Conservation (phyloP, 495 filamentous ascomycete genomes). For the Bombardia bombarda region DNA sequence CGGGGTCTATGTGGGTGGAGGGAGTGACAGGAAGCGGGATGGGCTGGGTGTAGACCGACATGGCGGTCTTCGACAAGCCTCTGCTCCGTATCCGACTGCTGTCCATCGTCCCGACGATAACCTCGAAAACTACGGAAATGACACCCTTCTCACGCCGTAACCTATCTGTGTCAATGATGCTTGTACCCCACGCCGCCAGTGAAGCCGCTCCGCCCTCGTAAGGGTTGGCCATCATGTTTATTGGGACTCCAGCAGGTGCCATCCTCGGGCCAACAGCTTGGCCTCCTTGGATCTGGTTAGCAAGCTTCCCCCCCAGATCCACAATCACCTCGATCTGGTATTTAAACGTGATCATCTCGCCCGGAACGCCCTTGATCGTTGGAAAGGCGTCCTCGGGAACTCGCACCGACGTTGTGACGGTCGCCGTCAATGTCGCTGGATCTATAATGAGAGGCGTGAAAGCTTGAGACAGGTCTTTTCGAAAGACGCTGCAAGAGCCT, state of each 20-base stretch:
- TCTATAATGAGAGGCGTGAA: slow-evolving; percentile 82
- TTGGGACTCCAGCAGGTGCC: slow-evolving; percentile 5
- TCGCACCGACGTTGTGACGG: slow-evolving; percentile 70
- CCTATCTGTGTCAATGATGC: slow-evolving; percentile 82
- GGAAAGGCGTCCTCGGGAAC: slow-evolving; percentile 89
- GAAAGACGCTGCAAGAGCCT: slow-evolving; percentile 77
- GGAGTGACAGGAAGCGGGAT: slow-evolving; percentile 5
- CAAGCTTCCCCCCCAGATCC: slow-evolving; percentile 81
- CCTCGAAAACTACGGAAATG: slow-evolving; percentile 71
- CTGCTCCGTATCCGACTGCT: slow-evolving; percentile 55
- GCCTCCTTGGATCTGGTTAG: slow-evolving; percentile 42
- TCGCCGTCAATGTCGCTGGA: slow-evolving; percentile 64
- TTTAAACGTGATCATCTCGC: slow-evolving; percentile 85
- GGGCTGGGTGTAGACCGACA: slow-evolving; percentile 15
- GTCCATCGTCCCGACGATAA: slow-evolving; percentile 83
- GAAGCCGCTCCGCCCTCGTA: slow-evolving; percentile 25
- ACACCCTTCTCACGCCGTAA: slow-evolving; percentile 84
- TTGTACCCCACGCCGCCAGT: slow-evolving; percentile 54
- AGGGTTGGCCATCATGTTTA: slow-evolving; percentile 14
- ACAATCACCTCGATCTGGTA: slow-evolving; percentile 90
- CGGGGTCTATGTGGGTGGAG: slow-evolving; percentile 6
- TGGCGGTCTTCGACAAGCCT: slow-evolving; percentile 24
- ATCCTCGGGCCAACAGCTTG: slow-evolving; percentile 23
- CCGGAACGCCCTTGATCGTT: slow-evolving; percentile 81
- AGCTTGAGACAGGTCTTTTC: slow-evolving; percentile 85